Evolutionary conservation across 768 basidiomycete species (phyloP).

Genomic region (Leccinum boreale): DNA sequence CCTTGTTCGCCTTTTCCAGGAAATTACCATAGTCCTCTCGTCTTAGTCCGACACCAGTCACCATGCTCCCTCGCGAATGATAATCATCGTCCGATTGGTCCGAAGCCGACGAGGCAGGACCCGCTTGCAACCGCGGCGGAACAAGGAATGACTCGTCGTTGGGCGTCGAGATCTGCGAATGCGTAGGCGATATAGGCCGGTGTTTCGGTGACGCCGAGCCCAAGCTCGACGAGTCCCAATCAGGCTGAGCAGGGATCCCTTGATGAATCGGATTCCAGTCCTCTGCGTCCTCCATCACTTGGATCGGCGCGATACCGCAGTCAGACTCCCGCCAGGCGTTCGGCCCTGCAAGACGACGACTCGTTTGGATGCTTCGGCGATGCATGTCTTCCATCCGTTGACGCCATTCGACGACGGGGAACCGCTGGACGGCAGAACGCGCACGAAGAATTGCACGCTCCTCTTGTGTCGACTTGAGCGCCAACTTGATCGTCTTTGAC

Average conservation of each 20-base stretch:
- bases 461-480: conserved; percentile 84
- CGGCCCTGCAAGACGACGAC: conserved; percentile 62
- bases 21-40: conserved; percentile 67
- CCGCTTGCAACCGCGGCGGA: conserved; percentile 32
- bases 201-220: conserved; percentile 36
- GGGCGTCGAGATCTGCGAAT: conserved; percentile 58
- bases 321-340: conserved; percentile 80
- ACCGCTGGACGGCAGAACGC: conserved; percentile 90
- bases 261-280: conserved; percentile 79
- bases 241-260: conserved; percentile 64
- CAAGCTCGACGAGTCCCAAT: conserved; percentile 69
- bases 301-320: conserved; percentile 42
- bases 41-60: conserved; percentile 12
- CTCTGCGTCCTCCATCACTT: conserved; percentile 61
- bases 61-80: conserved; percentile 38
- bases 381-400: conserved; percentile 96
- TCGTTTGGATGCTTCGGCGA: conserved; percentile 71
- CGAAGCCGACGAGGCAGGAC: conserved; percentile 34
- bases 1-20: conserved; percentile 79
- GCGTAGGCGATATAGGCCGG: conserved; percentile 55
- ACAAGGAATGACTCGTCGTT: conserved; percentile 40
- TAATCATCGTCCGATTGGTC: conserved; percentile 65
- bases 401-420: conserved; percentile 98
- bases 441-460: conserved; percentile 92
- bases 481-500: conserved; percentile 92